Evolutionary conservation across 2,329 filamentous ascomycete species (phyloP).

Genomic region (Microdochium paspali): DNA sequence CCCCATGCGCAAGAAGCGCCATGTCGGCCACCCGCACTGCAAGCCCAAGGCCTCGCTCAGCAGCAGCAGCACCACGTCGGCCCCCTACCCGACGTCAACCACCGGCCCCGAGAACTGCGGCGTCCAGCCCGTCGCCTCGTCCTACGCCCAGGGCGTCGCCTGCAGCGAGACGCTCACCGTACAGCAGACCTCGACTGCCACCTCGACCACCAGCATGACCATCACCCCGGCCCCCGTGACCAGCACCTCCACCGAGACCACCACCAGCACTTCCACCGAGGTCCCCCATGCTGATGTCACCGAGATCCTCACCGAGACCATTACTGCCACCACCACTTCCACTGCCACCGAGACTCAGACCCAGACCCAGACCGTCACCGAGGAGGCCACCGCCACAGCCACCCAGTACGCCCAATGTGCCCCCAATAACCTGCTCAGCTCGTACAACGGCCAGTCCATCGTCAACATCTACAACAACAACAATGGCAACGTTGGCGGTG

Average conservation of each 20-base stretch:
- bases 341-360: neutral
- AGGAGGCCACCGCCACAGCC: neutral
- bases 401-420: neutral
- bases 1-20: neutral
- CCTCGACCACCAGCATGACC: neutral
- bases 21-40: neutral
- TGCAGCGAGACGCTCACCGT: neutral
- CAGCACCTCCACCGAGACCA: neutral
- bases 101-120: no score
- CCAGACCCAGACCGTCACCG: neutral
- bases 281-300: neutral
- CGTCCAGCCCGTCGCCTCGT: no score
- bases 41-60: no score
- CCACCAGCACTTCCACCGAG: neutral
- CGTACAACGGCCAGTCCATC: neutral
- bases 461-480: neutral
- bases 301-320: neutral
- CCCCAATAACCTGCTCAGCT: neutral
- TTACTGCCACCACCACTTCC: neutral
- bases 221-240: neutral
- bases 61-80: neutral
- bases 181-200: neutral
- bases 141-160: neutral
- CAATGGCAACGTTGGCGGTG: neutral
- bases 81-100: neutral